phyloP scores from a whole-genome alignment of 75 land plant species.

The Pinus taeda region DNA sequence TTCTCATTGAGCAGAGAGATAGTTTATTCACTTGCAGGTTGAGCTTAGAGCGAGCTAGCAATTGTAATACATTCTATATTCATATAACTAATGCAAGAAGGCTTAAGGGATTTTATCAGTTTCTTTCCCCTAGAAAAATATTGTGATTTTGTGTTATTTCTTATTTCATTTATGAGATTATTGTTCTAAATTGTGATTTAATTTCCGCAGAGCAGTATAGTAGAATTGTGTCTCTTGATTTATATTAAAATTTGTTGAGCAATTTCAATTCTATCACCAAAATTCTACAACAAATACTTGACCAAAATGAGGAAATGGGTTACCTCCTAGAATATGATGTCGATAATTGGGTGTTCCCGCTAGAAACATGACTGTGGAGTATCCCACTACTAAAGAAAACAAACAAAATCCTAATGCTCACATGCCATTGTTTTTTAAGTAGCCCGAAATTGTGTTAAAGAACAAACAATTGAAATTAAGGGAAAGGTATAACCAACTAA shows the following conservation, averaged over 20 bases:
- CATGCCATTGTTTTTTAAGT: conserved; percentile 10
- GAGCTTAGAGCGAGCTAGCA: no score
- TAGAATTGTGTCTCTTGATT: no score
- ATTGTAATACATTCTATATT: no score
- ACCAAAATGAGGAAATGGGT: conserved; percentile 62
- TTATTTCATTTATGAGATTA: no score
- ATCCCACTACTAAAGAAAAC: conserved; percentile 40
- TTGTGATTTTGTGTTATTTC: no score
- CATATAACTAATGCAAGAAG: no score
- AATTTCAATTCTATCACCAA: conserved; percentile 34
- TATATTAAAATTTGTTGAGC: conserved; percentile 9
- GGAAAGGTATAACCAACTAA: conserved; percentile 76
- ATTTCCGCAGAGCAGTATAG: no score
- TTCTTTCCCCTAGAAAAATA: no score
- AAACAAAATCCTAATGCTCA: conserved; percentile 69
- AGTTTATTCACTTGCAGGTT: no score
- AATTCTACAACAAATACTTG: conserved; percentile 74
- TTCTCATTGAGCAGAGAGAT: no score
- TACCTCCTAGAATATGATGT: conserved; percentile 60
- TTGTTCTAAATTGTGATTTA: no score
- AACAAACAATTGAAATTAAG: conserved; percentile 67
- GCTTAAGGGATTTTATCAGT: no score
- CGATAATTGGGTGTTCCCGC: conserved; percentile 45
- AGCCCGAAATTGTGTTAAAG: conserved; percentile 69
- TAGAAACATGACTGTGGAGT: conserved; percentile 30